Percentiles rank a stretch among this genome's conserved stretches.
Conservation (phyloP, 441 rosid genomes). For the Arabidopsis lyrata region DNA sequence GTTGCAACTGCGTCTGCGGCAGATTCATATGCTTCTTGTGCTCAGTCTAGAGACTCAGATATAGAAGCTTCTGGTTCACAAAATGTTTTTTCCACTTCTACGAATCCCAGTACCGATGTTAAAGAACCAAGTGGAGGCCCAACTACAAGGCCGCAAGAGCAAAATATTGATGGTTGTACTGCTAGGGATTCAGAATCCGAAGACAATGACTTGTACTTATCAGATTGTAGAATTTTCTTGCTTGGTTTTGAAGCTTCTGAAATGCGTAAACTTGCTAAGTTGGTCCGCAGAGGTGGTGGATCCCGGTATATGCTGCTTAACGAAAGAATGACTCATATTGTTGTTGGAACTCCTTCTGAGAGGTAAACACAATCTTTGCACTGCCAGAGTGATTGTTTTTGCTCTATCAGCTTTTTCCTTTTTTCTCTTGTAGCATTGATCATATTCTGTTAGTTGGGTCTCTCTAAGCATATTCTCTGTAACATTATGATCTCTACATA, state of each 20-base stretch:
- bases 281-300: conserved; percentile 90
- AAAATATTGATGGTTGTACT: conserved; percentile 62
- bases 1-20: conserved; percentile 53
- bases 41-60: conserved; percentile 67
- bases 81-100: conserved; percentile 61
- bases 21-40: conserved; percentile 58
- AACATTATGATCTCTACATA: conserved; percentile 38
- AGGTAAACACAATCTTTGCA: conserved; percentile 56
- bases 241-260: conserved; percentile 91
- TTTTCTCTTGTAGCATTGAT: conserved; percentile 17
- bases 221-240: conserved; percentile 83
- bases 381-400: conserved; percentile 57
- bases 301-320: conserved; percentile 72
- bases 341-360: conserved; percentile 94
- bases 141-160: conserved; percentile 52
- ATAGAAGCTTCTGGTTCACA: conserved; percentile 85
- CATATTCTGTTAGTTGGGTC: conserved; percentile 17
- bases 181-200: conserved; percentile 89
- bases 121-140: conserved; percentile 55
- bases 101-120: conserved; percentile 54
- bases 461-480: conserved; percentile 31
- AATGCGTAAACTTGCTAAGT: conserved; percentile 80
- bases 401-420: conserved; percentile 11
- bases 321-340: conserved; percentile 87
- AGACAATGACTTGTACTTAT: conserved; percentile 85